Evolutionary conservation across 208 protist species (phyloP), one percentile per base, ranked within the genome.

Genomic region (Trypanosoma melophagium): DNA sequence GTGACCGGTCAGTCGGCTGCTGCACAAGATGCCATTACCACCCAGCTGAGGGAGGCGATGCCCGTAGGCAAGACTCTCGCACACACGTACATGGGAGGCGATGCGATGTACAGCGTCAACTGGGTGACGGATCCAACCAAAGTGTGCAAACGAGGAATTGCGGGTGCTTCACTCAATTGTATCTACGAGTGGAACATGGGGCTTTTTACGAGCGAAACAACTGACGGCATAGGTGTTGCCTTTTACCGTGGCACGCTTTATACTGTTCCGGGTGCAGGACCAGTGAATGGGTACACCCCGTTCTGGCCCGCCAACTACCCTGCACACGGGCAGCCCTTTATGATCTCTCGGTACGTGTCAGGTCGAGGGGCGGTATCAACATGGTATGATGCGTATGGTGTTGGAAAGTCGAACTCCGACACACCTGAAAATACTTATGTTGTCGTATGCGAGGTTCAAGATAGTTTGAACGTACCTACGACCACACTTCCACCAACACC

Each of bases 1-100:
- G 17, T 42, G 47, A 42, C 59, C 8, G 59, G 51, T 52, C 44
- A 54, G 35, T 52, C 59, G 1, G 21, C 44, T 52, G 59, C 59
- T 22, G 44, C 41, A 14, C 59, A 63, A 35, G 2, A 10, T n/a
- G 1, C 42, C 16, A 47, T 47, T 47, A 47, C 42, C 3, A 8
- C 9, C 16, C 16, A 40, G 9, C 17, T 57, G 16, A 57, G 8
- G 17, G 1, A 2, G 1, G 4, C 1, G 9, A 17, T 3, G 13
- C 53, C 53, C 9, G 2, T n/a, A 24, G 19, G 51, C 51, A 7
- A 1, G 8, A 24, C 12, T 16, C 19, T 9, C 19, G n/a, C 12
- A 7, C 21, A 44, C 12, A 44, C 40, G 12, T 44, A 44, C 12
- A 44, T 44, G 40, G 40, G 40, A 12, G 40, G 40, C 7, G 40